Percentiles rank a stretch among this genome's conserved stretches.
These are phyloP conservation scores for Chaetothyriales sp. DNA, from an alignment of 2,329 filamentous ascomycete species.

Conservation along the genomic window DNA sequence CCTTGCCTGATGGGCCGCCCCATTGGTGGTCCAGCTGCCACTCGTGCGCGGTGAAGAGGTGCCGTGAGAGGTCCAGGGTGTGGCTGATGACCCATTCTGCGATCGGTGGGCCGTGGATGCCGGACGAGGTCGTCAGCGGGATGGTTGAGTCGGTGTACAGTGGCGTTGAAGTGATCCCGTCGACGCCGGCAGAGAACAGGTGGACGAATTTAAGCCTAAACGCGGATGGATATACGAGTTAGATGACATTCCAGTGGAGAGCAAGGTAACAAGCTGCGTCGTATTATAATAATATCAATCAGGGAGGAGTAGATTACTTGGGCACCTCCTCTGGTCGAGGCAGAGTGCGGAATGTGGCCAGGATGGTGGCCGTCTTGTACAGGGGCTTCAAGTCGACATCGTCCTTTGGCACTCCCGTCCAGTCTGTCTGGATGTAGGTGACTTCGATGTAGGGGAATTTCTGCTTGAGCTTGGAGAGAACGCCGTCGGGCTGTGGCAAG, in stretches of 20 bases:
- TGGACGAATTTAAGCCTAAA: slow-evolving; percentile 39
- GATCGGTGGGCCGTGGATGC: slow-evolving; percentile 49
- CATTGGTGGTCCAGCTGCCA: slow-evolving; percentile 43
- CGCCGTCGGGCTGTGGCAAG: slow-evolving; percentile 26
- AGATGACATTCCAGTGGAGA: too few relatives aligned
- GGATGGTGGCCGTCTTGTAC: slow-evolving; percentile 30
- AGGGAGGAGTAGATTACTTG: slow-evolving; percentile 12
- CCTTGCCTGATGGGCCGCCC: slow-evolving; percentile 20
- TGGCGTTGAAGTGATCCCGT: slow-evolving; percentile 38
- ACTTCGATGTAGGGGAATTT: slow-evolving; percentile 34
- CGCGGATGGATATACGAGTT: too few relatives aligned
- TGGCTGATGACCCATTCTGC: slow-evolving; percentile 48
- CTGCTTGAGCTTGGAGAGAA: slow-evolving; percentile 25
- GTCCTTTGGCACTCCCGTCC: slow-evolving; percentile 8
- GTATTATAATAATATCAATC: too few relatives aligned
- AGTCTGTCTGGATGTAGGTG: slow-evolving; percentile 25
- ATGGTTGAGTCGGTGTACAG: slow-evolving; percentile 39
- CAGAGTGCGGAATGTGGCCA: slow-evolving; percentile 34
- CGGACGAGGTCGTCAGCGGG: slow-evolving; percentile 38
- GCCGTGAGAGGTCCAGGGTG: slow-evolving; percentile 41
- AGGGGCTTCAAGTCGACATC: slow-evolving; percentile 19
- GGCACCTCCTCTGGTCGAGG: slow-evolving; percentile 24
- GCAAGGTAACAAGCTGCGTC: too few relatives aligned
- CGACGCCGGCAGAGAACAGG: slow-evolving; percentile 42
- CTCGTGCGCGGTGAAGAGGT: slow-evolving; percentile 40